Evolutionary conservation across 2,329 filamentous ascomycete species (phyloP).

Genomic region (Aspergillus alliaceus): DNA sequence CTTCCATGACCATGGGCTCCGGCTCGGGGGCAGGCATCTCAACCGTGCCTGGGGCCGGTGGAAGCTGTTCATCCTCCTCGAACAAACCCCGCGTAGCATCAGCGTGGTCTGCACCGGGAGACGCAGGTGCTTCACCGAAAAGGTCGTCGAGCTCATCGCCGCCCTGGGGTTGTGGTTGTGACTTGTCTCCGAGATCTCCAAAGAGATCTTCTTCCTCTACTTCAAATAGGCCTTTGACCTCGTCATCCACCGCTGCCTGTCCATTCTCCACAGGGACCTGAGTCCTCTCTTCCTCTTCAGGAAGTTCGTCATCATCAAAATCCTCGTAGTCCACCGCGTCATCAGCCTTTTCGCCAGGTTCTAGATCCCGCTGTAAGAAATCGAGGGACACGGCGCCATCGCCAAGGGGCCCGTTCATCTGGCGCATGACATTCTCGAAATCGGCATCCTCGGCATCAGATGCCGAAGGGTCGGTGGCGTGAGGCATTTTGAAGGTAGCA

Average conservation of each 20-base stretch:
- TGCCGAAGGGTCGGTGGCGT: slow-evolving; percentile 33
- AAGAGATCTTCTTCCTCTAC: slow-evolving; percentile 43
- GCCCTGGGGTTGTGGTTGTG: slow-evolving; percentile 19
- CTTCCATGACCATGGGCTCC: slow-evolving; percentile 25
- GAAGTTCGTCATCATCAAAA: slow-evolving; percentile 86
- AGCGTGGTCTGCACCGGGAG: slow-evolving; percentile 31
- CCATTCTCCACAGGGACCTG: slow-evolving; percentile 40
- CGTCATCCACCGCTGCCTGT: slow-evolving; percentile 56
- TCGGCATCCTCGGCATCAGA: slow-evolving; percentile 36
- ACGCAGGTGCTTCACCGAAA: slow-evolving; percentile 46
- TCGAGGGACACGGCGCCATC: slow-evolving; percentile 38
- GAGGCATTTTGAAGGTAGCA: slow-evolving; percentile 35
- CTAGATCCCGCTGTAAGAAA: slow-evolving; percentile 41
- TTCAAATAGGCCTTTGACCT: slow-evolving; percentile 26
- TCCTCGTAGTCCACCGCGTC: slow-evolving; percentile 90
- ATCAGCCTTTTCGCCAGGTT: slow-evolving; percentile 74
- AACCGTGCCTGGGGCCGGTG: background rate
- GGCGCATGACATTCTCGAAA: slow-evolving; percentile 43
- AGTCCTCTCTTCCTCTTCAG: slow-evolving; percentile 55
- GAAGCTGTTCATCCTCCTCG: slow-evolving; percentile 23
- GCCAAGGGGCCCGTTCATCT: slow-evolving; percentile 39
- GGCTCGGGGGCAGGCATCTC: slow-evolving; percentile 3
- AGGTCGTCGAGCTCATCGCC: slow-evolving; percentile 49
- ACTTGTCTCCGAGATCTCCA: slow-evolving; percentile 23
- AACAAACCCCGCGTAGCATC: slow-evolving; percentile 32